phyloP scores from a whole-genome alignment of 148 eudicot species.

The Cornus florida region DNA sequence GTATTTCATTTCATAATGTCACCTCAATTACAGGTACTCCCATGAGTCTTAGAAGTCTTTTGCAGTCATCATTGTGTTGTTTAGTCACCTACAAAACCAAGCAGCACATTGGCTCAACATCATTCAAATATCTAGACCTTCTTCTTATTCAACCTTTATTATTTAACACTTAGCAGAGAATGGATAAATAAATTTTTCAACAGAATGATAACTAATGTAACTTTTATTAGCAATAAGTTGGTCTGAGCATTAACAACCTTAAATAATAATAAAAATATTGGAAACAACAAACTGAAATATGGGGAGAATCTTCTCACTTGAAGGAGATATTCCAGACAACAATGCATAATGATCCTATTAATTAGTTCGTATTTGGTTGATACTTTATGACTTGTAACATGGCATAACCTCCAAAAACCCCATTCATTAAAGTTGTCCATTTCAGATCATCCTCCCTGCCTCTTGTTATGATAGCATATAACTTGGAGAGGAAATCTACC shows the following conservation, averaged over 20 bases:
- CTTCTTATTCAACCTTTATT: background rate
- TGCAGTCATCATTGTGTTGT: constrained; percentile 96
- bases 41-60: constrained; percentile 84
- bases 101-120: background rate
- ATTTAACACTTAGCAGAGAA: background rate
- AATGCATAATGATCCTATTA: background rate
- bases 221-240: background rate
- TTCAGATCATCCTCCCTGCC: no score
- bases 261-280: background rate
- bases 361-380: no score
- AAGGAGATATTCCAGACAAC: background rate
- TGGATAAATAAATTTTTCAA: background rate
- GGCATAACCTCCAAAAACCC: no score
- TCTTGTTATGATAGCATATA: no score
- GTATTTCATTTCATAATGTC: background rate
- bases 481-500: background rate
- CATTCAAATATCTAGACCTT: no score
- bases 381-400: no score
- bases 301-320: background rate
- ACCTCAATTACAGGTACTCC: constrained; percentile 99
- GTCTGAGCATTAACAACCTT: background rate
- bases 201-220: background rate
- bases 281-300: background rate
- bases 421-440: no score
- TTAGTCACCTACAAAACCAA: constrained; percentile 64